phyloP scores from a whole-genome alignment of 257 asterid species.

The Haberlea rhodopensis region DNA sequence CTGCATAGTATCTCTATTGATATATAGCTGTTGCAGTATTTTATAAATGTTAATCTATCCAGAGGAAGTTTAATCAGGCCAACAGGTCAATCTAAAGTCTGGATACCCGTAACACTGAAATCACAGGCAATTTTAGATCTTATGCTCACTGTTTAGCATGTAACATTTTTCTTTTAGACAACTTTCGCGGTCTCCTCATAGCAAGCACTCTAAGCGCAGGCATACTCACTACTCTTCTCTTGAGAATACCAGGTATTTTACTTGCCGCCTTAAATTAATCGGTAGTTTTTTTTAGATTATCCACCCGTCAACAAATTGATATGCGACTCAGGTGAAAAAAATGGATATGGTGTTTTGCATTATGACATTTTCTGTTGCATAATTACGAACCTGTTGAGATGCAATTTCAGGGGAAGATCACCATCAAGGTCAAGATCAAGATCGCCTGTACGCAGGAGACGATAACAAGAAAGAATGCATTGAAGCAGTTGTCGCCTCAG shows the following conservation, averaged over 20 bases:
- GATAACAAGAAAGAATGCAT: constrained; percentile 30
- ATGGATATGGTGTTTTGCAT: neutral
- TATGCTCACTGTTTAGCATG: constrained; percentile 68
- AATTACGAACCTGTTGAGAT: constrained; percentile 32
- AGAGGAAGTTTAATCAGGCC: constrained; percentile 3
- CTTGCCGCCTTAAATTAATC: constrained; percentile 24
- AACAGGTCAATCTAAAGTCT: too few relatives aligned
- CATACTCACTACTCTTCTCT: constrained; percentile 93
- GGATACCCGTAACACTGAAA: too few relatives aligned
- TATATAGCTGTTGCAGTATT: neutral
- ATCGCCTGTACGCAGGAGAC: constrained; percentile 67
- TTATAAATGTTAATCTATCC: constrained; percentile 4
- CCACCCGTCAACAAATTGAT: constrained; percentile 29
- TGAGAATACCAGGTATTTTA: constrained; percentile 76
- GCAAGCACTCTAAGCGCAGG: constrained; percentile 99
- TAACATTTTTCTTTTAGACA: constrained; percentile 86
- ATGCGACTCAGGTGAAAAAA: constrained; percentile 55
- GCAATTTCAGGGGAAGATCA: constrained; percentile 61
- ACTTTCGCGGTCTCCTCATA: constrained; percentile 96
- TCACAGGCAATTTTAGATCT: constrained; percentile 32
- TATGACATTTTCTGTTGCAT: neutral
- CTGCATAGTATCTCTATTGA: constrained; percentile 16
- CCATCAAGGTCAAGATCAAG: constrained; percentile 70
- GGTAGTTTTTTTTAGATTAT: constrained; percentile 23
- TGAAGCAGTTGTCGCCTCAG: constrained; percentile 3